Percentiles rank a stretch among this genome's conserved stretches.
Evolutionary conservation across 257 asterid genomes (phyloP).

Genomic region (Solanum medicagineum): DNA sequence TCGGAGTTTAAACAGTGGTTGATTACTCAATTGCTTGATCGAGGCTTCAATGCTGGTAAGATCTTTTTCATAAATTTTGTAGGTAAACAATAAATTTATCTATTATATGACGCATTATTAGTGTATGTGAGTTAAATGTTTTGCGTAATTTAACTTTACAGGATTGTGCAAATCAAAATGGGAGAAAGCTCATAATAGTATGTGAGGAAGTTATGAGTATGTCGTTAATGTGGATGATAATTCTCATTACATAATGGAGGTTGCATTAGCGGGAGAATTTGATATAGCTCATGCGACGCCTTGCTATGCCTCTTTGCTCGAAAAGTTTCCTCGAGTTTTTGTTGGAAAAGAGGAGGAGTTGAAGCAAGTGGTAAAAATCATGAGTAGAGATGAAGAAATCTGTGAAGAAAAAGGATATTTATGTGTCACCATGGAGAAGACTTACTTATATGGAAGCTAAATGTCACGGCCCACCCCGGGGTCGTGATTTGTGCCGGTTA

Average conservation of each 20-base stretch:
- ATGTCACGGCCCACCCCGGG: too few relatives aligned
- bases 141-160: background rate
- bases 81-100: background rate
- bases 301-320: conserved; percentile 7
- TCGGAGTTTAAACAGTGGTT: conserved; percentile 16
- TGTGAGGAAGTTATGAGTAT: conserved; percentile 58
- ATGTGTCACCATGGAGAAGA: conserved; percentile 86
- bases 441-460: conserved; percentile 46
- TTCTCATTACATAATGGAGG: conserved; percentile 45
- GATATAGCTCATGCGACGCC: conserved; percentile 51
- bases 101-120: too few relatives aligned
- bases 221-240: conserved; percentile 19
- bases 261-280: conserved; percentile 42
- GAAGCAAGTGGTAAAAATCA: conserved; percentile 36
- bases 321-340: conserved; percentile 27
- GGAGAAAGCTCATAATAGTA: conserved; percentile 37
- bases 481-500: too few relatives aligned
- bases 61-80: background rate
- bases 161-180: conserved; percentile 85
- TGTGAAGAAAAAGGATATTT: conserved; percentile 31
- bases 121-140: background rate
- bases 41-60: conserved; percentile 28
- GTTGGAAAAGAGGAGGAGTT: conserved; percentile 44
- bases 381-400: conserved; percentile 57
- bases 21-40: conserved; percentile 18